Evolutionary conservation across 1,284 basidiomycete species (phyloP).

Genomic region (Fomitopsis betulina): DNA sequence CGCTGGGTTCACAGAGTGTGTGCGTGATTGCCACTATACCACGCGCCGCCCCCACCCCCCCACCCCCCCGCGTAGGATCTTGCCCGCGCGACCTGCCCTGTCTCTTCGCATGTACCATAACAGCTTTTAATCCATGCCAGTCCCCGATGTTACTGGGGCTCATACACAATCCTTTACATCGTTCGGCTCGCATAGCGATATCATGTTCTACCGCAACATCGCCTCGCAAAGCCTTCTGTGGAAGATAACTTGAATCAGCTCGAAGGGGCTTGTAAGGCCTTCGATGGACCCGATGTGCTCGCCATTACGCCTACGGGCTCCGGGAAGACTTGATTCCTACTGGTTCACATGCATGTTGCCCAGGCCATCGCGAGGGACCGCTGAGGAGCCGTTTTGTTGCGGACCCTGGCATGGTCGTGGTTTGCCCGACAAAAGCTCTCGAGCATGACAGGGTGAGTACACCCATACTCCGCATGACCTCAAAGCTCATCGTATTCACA

Average conservation of each 20-base stretch:
- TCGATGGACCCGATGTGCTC: constrained; percentile 19
- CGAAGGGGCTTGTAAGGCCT: constrained; percentile 15
- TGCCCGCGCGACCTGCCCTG: too few relatives aligned
- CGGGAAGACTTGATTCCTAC: constrained; percentile 12
- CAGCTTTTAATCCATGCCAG: too few relatives aligned
- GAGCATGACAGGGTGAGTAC: not conserved
- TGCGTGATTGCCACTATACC: too few relatives aligned
- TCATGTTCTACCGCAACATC: not conserved
- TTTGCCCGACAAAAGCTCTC: not conserved
- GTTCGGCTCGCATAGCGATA: not conserved
- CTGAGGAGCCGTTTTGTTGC: not conserved
- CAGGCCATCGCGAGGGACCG: not conserved
- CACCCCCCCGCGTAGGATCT: too few relatives aligned
- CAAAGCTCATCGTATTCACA: not conserved
- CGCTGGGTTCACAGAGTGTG: too few relatives aligned
- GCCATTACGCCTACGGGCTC: constrained; percentile 19
- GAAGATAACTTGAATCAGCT: constrained; percentile 20
- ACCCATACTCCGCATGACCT: not conserved
- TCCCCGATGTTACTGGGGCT: too few relatives aligned
- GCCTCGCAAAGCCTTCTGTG: not conserved
- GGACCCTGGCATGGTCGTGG: not conserved
- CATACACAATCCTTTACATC: not conserved
- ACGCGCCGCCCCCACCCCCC: too few relatives aligned
- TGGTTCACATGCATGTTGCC: constrained; percentile 4
- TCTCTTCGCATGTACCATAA: too few relatives aligned